Conservation (phyloP, 441 rosid species). For the Theobroma grandiflorum region DNA sequence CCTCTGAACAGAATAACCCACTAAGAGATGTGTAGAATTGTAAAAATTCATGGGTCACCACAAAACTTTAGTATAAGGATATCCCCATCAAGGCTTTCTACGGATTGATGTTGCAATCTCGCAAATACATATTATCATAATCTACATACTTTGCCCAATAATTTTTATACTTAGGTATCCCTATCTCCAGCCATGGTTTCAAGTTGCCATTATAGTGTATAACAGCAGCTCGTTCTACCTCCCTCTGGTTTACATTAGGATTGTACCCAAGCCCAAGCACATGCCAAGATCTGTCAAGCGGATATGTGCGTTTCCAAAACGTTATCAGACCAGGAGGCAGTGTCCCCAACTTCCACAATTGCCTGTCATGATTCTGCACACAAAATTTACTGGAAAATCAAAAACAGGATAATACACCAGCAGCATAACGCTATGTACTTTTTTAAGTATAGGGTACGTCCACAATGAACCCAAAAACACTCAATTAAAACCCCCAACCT, state of each 20-base stretch:
- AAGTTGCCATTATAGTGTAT: conserved; percentile 95
- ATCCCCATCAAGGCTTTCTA: conserved; percentile 32
- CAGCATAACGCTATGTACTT: neutral
- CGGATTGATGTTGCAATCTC: conserved; percentile 93
- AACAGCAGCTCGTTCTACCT: conserved; percentile 82
- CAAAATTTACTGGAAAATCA: conserved; percentile 23
- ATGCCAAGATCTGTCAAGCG: conserved; percentile 85
- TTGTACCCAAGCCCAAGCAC: conserved; percentile 95
- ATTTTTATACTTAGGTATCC: conserved; percentile 72
- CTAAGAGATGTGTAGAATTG: conserved; percentile 42
- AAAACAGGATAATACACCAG: neutral
- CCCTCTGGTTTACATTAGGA: conserved; percentile 80
- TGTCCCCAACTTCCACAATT: conserved; percentile 94
- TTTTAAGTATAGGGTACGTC: neutral
- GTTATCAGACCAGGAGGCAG: conserved; percentile 97
- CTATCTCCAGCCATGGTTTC: conserved; percentile 98
- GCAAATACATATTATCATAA: conserved; percentile 67
- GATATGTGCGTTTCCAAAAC: conserved; percentile 75
- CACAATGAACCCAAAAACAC: neutral
- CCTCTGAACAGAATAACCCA: conserved; percentile 31
- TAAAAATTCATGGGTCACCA: conserved; percentile 25
- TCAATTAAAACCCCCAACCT: neutral
- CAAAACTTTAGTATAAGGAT: conserved; percentile 10
- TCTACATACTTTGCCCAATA: conserved; percentile 83
- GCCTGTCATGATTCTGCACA: conserved; percentile 83